Evolutionary conservation across 805 yeast genomes (phyloP), one percentile per base, ranked within the genome.

Genomic region (Ogataea pignaliae): DNA sequence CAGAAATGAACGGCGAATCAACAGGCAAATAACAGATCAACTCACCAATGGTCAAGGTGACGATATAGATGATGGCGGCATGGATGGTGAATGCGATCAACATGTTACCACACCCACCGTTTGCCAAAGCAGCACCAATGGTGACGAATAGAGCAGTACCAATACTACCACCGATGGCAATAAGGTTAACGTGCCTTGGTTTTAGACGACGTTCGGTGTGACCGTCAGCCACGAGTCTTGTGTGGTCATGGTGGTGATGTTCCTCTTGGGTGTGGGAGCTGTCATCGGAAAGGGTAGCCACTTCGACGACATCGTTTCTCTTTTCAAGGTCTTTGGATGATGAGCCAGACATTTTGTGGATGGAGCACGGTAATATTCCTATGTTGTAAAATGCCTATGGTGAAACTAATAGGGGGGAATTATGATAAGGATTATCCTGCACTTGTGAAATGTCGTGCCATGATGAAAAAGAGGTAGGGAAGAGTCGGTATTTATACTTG

Each of bases 121-220:
- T 69, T 29, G 73, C 69, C 29, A 87, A 64, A 1, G 80, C 85
- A 39, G 70, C 64, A 12, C 89, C 89, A 44, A 84, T 82, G 21
- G 87, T 76, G 5, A 85, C 88, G 52, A 86, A 86, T 7, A 86
- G 66, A 9, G 86, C 91, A 1, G 91, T 83, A 34, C 95, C 95
- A 51, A 86, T 83, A 34, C 88, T 83, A 41, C 91, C 93, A 15
- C 91, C 88, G 18, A 87, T 81, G 11, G 88, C 85, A 48, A 87
- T 80, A 42, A 87, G 70, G 56, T 85, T 88, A 21, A 87, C 80
- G 65, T 88, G 96, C 46, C 95, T 42, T 21, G 47, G 47, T 36
- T 44, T 48, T 32, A 52, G 41, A 28, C 41, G 46, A 35, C 54
- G 49, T 10, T 37, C 41, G 7, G 56, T 52, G 34, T 46, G 53